Conservation (phyloP, 495 filamentous ascomycete species). For the Aspergillus cavernicola region DNA sequence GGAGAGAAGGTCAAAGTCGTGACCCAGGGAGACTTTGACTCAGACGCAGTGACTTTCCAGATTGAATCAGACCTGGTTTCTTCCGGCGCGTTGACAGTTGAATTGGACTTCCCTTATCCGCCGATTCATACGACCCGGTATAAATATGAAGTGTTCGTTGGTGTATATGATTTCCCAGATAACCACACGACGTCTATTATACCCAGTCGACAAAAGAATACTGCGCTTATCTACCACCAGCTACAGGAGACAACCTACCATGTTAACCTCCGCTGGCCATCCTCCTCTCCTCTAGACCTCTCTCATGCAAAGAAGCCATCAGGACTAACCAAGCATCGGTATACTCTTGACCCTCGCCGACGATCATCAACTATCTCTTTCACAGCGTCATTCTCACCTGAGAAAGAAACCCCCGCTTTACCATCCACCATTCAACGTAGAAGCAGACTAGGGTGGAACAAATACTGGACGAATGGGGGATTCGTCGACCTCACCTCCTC, state of each 20-base stretch:
- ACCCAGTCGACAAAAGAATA: not conserved
- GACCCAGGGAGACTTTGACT: slow-evolving; percentile 17
- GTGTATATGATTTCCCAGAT: slow-evolving; percentile 8
- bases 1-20: slow-evolving; percentile 11
- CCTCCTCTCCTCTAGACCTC: not conserved
- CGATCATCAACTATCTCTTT: slow-evolving; percentile 2
- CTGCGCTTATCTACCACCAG: slow-evolving; percentile 12
- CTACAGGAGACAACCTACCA: slow-evolving; percentile 16
- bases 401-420: not conserved
- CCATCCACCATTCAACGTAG: slow-evolving; percentile 1
- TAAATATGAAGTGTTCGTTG: slow-evolving; percentile 19
- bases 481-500: slow-evolving; percentile 16
- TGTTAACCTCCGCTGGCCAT: slow-evolving; percentile 12
- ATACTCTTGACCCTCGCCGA: not conserved
- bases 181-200: slow-evolving; percentile 13
- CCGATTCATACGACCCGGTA: slow-evolving; percentile 14
- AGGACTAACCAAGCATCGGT: not conserved
- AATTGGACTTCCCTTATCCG: slow-evolving; percentile 17
- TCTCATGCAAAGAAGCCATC: slow-evolving; percentile 3
- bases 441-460: slow-evolving; percentile 6
- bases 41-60: slow-evolving; percentile 9
- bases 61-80: slow-evolving; percentile 5
- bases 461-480: slow-evolving; percentile 14
- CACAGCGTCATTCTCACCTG: slow-evolving; percentile 10
- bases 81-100: slow-evolving; percentile 12